These are phyloP conservation scores for Zygnema cylindricum DNA, from an alignment of 139 green algal genomes.

Conservation along the genomic window DNA sequence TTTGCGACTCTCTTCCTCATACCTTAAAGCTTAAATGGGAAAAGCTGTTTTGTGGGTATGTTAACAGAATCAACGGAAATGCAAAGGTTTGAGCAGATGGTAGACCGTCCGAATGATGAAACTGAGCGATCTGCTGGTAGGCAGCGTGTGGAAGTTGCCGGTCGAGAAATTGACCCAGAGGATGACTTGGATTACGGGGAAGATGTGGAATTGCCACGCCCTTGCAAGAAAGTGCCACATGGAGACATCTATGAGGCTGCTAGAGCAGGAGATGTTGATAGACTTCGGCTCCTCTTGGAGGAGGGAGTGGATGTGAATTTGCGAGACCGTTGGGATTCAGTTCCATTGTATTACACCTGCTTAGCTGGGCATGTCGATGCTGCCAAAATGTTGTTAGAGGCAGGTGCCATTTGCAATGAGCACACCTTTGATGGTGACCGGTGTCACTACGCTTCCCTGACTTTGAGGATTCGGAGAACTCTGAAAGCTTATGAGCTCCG, in stretches of 20 bases:
- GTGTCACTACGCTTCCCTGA: slow-evolving; percentile 58
- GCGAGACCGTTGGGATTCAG: slow-evolving; percentile 60
- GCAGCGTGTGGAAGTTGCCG: not conserved
- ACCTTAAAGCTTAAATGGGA: not conserved
- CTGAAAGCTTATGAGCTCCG: slow-evolving; percentile 49
- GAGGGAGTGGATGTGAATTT: slow-evolving; percentile 59
- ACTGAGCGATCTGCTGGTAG: not conserved
- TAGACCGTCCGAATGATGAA: not conserved
- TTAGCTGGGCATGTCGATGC: slow-evolving; percentile 56
- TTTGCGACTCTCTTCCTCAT: not conserved
- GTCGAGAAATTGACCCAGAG: slow-evolving; percentile 25
- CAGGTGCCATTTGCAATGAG: slow-evolving; percentile 58
- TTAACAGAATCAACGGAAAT: not conserved
- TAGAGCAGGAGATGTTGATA: slow-evolving; percentile 57
- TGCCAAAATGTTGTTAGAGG: slow-evolving; percentile 51
- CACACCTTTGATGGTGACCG: slow-evolving; percentile 61
- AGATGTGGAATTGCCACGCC: slow-evolving; percentile 13
- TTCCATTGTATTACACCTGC: slow-evolving; percentile 61
- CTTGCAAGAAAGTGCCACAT: slow-evolving; percentile 40
- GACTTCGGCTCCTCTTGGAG: slow-evolving; percentile 42
- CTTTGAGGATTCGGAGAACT: slow-evolving; percentile 41
- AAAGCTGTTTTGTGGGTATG: not conserved
- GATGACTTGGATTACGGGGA: slow-evolving; percentile 55
- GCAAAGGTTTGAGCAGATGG: not conserved
- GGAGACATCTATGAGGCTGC: slow-evolving; percentile 53